Evolutionary conservation across 139 green algal genomes (phyloP), one percentile per base, ranked within the genome.

Genomic region (Coelastrella sp.): DNA sequence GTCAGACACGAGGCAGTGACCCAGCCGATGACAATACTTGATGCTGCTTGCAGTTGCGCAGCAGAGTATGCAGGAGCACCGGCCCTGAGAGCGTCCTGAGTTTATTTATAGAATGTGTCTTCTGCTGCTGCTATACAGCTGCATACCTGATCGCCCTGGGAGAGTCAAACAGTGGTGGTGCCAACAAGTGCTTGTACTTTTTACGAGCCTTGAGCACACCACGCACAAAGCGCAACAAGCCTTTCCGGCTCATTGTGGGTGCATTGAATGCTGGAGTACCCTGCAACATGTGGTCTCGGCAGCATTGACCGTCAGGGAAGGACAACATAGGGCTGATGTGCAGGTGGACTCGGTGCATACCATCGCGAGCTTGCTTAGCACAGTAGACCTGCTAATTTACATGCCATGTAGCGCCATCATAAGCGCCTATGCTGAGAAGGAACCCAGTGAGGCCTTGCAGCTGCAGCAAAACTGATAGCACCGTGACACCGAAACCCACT

Each of bases 131-230:
- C 32, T 47, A 2, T 1, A 47, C 32, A 59, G 47, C 77, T 47
- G 47, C 77, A 58, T 23, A 92, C 81, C 47, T 88, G 17, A 96
- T 81, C 66, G 88, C 75, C 0, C 91, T 74, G 5, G 91, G 84
- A 3, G 80, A 87, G 54, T 92, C 88, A 60, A 95, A 95, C 66
- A 86, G 61, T 1, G 91, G 68, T n/a, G 95, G 94, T 58, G 92
- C 90, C 89, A 97, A 92, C 92, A 95, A 80, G 58, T 75, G 58
- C n/a, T 57, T 66, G 60, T 95, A 89, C 58, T 78, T 85, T 17
- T 73, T 60, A 13, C 92, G 83, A 61, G 94, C 74, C 3, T 79
- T 77, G 3, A 92, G 82, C 7, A 95, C 66, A 4, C 86, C 89
- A 0, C 83, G 80, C 5, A 91, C 90, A 93, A 96, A 96, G 65